A percentile compares a stretch with the other conserved stretches of the same genome.
These are phyloP conservation scores for Podila epigama DNA, from an alignment of 192 early-diverging fungal genomes.

Conservation along the genomic window DNA sequence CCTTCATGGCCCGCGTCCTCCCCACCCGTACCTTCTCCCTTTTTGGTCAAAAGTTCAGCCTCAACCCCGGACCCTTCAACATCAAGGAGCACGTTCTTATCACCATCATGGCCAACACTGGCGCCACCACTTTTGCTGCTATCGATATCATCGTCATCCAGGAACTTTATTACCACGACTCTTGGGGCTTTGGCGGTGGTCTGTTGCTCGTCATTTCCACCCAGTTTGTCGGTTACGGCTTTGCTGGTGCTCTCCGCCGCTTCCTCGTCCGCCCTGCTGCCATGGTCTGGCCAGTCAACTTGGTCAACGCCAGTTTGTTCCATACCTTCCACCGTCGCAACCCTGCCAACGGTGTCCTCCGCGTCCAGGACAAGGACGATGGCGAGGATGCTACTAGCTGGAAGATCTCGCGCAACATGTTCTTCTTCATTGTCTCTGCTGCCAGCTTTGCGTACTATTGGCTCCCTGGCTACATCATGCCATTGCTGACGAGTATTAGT, in stretches of 20 bases:
- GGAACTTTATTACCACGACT: conserved; percentile 69
- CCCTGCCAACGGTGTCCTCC: conserved; percentile 23
- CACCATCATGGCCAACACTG: conserved; percentile 76
- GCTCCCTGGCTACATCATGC: conserved; percentile 65
- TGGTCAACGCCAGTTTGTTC: conserved; percentile 81
- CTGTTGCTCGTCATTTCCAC: conserved; percentile 77
- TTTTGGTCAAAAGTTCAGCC: conserved; percentile 55
- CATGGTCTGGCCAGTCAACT: conserved; percentile 88
- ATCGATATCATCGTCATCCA: conserved; percentile 80
- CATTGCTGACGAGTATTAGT: conserved; percentile 68
- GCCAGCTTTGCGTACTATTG: conserved; percentile 61
- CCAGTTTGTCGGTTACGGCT: conserved; percentile 67
- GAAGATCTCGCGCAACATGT: conserved; percentile 58
- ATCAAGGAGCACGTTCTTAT: conserved; percentile 92
- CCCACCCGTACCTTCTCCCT: conserved; percentile 60
- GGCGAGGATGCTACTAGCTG: conserved; percentile 22
- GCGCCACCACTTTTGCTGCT: conserved; percentile 74
- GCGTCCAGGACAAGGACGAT: neutral
- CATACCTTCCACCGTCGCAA: conserved; percentile 76
- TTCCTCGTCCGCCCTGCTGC: conserved; percentile 86
- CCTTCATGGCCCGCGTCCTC: conserved; percentile 65
- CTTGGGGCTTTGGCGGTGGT: conserved; percentile 69
- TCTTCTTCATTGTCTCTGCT: conserved; percentile 54
- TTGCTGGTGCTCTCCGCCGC: conserved; percentile 69
- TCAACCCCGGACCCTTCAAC: conserved; percentile 88